Evolutionary conservation across 331 rosid genomes (phyloP).

Genomic region (Phaseolus coccineus): DNA sequence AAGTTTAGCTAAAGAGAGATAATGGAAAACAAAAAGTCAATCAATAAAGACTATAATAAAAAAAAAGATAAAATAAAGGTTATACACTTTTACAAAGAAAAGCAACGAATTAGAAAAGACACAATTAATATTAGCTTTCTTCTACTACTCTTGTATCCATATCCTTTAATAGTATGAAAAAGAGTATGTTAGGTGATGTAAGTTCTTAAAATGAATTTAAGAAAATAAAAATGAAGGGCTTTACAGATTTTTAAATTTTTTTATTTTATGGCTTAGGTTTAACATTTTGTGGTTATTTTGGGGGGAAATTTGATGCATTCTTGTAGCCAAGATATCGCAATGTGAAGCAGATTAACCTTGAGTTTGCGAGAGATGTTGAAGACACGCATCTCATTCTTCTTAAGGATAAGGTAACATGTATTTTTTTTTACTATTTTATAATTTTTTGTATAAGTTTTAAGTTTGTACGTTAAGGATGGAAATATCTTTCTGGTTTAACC

Average conservation of each 20-base stretch:
- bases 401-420: conserved; percentile 60
- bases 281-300: conserved; percentile 36
- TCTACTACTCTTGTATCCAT: no score
- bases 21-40: no score
- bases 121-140: no score
- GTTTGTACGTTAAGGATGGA: not conserved
- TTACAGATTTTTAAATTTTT: not conserved
- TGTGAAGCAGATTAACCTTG: conserved; percentile 72
- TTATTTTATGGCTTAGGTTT: conserved; percentile 19
- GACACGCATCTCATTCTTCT: conserved; percentile 71
- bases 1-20: no score
- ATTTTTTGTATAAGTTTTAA: conserved; percentile 1
- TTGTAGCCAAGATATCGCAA: conserved; percentile 68
- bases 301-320: conserved; percentile 35
- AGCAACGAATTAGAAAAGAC: no score
- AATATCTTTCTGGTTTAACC: not conserved
- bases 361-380: conserved; percentile 80
- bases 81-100: no score
- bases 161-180: no score
- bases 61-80: no score
- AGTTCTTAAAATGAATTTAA: no score
- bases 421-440: not conserved
- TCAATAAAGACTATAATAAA: no score
- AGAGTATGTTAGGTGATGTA: no score
- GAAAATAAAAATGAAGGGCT: not conserved